These are phyloP conservation scores for Dactylellina drechsleri DNA, from an alignment of 2,329 filamentous ascomycete genomes.

Conservation along the genomic window DNA sequence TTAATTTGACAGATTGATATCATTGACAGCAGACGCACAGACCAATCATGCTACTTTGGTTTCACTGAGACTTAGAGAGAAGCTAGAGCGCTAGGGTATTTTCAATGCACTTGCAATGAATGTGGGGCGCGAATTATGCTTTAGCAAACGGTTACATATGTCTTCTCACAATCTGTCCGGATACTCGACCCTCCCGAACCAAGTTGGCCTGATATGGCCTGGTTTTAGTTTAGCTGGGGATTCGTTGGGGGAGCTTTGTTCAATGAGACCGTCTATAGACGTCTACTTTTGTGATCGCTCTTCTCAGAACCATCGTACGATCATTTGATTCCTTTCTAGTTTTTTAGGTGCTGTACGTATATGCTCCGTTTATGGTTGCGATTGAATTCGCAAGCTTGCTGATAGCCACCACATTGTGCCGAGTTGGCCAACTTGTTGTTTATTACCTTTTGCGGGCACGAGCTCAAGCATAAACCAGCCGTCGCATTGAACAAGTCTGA, in stretches of 20 bases:
- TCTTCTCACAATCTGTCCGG: background rate
- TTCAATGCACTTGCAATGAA: background rate
- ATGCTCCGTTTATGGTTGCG: background rate
- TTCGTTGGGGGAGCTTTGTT: background rate
- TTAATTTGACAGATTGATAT: slow-evolving; percentile 3
- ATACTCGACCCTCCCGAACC: background rate
- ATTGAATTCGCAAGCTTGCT: background rate
- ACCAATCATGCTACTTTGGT: background rate
- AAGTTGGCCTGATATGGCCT: background rate
- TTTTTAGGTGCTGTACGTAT: background rate
- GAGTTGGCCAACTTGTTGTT: slow-evolving; percentile 10
- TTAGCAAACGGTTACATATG: background rate
- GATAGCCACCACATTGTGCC: background rate
- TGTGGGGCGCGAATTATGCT: background rate
- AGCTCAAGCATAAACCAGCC: background rate
- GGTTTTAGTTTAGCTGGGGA: background rate
- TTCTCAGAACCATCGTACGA: background rate
- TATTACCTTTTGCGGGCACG: too few relatives aligned
- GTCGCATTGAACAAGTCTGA: background rate
- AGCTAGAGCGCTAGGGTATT: background rate
- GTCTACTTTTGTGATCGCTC: background rate
- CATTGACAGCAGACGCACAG: background rate
- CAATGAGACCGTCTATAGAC: slow-evolving; percentile 7
- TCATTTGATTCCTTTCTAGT: background rate
- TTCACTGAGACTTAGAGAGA: too few relatives aligned